These are phyloP conservation scores for Starmerella scarabaei DNA, from an alignment of 805 yeast species.

Conservation along the genomic window DNA sequence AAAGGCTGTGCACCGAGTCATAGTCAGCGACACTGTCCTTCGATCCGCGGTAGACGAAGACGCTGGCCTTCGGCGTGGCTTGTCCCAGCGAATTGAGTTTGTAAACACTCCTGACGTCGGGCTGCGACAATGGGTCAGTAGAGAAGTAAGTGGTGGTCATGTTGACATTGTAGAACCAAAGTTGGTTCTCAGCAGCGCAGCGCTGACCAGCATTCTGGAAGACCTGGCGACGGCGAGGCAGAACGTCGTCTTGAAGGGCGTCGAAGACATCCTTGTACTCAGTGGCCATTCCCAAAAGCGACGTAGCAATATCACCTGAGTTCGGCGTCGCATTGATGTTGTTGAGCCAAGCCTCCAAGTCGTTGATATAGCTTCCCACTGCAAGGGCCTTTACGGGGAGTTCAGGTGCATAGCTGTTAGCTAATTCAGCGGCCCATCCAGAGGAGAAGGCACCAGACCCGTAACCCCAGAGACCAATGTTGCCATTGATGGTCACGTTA, in stretches of 20 bases:
- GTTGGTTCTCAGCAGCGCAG: slow-evolving; percentile 14
- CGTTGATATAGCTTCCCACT: slow-evolving; percentile 20
- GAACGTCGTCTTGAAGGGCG: slow-evolving; percentile 8
- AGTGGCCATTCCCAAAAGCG: slow-evolving; percentile 22
- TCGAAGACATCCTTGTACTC: slow-evolving; percentile 21
- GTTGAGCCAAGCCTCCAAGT: slow-evolving; percentile 16
- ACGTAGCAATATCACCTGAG: slow-evolving; percentile 21
- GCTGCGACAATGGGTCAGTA: slow-evolving; percentile 12
- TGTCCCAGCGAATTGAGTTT: slow-evolving; percentile 19
- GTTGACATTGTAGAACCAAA: slow-evolving; percentile 15
- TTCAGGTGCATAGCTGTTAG: slow-evolving; percentile 21
- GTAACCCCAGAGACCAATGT: slow-evolving; percentile 23
- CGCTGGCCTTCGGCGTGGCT: slow-evolving; percentile 17
- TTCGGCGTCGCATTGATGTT: slow-evolving; percentile 18
- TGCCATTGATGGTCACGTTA: background rate
- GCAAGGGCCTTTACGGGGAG: slow-evolving; percentile 18
- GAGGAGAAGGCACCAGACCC: slow-evolving; percentile 23
- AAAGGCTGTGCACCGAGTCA: slow-evolving; percentile 13
- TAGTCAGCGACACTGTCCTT: slow-evolving; percentile 20
- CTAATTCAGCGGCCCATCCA: slow-evolving; percentile 22
- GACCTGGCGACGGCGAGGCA: slow-evolving; percentile 9
- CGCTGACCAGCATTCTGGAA: slow-evolving; percentile 11
- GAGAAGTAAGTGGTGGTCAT: slow-evolving; percentile 14
- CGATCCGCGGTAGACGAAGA: slow-evolving; percentile 23
- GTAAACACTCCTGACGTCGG: slow-evolving; percentile 11